These are phyloP conservation scores for Trichoderma semiorbis DNA, from an alignment of 2,329 filamentous ascomycete species.

Conservation along the genomic window DNA sequence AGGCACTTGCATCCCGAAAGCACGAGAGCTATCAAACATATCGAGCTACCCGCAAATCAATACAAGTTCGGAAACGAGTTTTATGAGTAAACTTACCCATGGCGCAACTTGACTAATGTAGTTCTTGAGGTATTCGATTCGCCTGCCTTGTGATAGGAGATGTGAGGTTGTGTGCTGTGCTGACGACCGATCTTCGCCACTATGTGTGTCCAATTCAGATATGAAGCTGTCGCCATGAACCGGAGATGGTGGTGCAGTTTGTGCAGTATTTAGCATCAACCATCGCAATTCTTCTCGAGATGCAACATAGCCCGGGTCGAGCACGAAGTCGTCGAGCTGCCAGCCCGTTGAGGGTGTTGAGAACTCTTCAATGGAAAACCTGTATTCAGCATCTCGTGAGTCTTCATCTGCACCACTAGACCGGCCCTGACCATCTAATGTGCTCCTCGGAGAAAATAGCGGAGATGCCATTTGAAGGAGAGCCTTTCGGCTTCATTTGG, in stretches of 20 bases:
- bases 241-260: conserved; percentile 5
- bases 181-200: not conserved
- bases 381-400: not conserved
- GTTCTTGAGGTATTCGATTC: conserved; percentile 4
- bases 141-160: not conserved
- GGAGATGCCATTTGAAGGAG: not conserved
- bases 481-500: not conserved
- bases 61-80: not conserved
- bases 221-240: not conserved
- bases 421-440: not conserved
- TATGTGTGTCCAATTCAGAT: not conserved
- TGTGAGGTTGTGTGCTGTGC: not conserved
- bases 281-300: conserved; percentile 5
- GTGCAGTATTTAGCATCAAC: conserved; percentile 5
- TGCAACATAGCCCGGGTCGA: conserved; percentile 3
- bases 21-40: conserved; percentile 9
- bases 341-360: conserved; percentile 12
- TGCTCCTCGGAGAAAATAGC: not conserved
- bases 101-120: conserved; percentile 2
- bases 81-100: not conserved
- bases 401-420: not conserved
- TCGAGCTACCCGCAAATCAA: not conserved
- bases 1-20: not conserved
- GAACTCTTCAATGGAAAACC: not conserved
- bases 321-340: conserved; percentile 9